Evolutionary conservation across 371 early-diverging fungal genomes (phyloP).

Genomic region (Mucor sp.): DNA sequence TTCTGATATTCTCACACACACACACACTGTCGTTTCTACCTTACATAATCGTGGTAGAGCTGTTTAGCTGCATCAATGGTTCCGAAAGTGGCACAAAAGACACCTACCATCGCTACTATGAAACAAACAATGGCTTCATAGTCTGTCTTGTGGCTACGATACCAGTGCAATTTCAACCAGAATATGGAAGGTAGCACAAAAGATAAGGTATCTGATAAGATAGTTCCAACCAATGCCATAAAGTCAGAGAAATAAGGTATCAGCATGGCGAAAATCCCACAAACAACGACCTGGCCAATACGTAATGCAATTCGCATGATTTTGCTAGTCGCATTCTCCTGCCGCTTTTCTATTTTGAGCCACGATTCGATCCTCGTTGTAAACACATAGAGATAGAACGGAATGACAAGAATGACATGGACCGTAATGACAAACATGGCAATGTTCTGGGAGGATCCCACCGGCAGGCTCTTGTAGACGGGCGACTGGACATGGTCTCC

Average conservation of each 20-base stretch:
- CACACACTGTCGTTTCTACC: not conserved
- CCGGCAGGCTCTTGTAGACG: slow-evolving; percentile 73
- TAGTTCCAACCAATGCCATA: slow-evolving; percentile 80
- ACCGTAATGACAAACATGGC: slow-evolving; percentile 76
- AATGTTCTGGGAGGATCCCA: slow-evolving; percentile 60
- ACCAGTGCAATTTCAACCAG: slow-evolving; percentile 72
- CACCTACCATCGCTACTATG: slow-evolving; percentile 60
- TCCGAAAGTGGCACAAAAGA: slow-evolving; percentile 71
- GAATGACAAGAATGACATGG: slow-evolving; percentile 81
- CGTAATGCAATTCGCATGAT: slow-evolving; percentile 58
- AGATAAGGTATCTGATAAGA: slow-evolving; percentile 73
- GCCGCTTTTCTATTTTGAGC: slow-evolving; percentile 36
- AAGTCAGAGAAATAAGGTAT: slow-evolving; percentile 83
- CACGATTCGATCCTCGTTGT: slow-evolving; percentile 61
- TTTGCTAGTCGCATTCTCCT: slow-evolving; percentile 12
- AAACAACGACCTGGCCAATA: slow-evolving; percentile 48
- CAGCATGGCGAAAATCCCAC: slow-evolving; percentile 63
- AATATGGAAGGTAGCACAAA: slow-evolving; percentile 84
- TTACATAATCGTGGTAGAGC: slow-evolving; percentile 37
- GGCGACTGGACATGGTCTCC: slow-evolving; percentile 72
- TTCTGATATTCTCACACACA: not conserved
- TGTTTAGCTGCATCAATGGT: slow-evolving; percentile 69
- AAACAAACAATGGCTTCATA: slow-evolving; percentile 56
- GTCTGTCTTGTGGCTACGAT: slow-evolving; percentile 10
- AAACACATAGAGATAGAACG: slow-evolving; percentile 81